phyloP scores from a whole-genome alignment of 352 stramenopile species.

The Thraustotheca clavata region DNA sequence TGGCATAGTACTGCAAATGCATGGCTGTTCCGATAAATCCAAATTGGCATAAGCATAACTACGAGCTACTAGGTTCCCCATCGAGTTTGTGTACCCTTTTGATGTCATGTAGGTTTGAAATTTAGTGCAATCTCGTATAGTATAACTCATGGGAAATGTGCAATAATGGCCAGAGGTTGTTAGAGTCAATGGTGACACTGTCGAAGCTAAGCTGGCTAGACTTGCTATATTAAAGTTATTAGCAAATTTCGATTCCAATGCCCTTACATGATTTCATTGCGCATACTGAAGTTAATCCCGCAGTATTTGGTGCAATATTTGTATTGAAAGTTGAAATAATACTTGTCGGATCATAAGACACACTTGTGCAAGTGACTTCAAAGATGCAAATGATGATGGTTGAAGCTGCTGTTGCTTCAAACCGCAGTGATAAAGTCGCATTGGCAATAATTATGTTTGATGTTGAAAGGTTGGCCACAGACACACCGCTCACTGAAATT shows the following conservation, averaged over 20 bases:
- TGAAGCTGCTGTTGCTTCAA: background rate
- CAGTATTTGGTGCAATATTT: background rate
- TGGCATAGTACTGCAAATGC: conserved; percentile 6
- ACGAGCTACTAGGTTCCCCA: background rate
- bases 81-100: background rate
- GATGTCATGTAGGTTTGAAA: conserved; percentile 5
- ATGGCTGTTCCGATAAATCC: background rate
- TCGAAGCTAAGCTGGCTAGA: background rate
- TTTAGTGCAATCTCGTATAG: background rate
- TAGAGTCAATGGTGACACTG: background rate
- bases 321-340: background rate
- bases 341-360: background rate
- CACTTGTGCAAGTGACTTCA: background rate
- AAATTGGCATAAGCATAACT: background rate
- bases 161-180: background rate
- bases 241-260: background rate
- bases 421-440: background rate
- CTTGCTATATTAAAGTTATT: background rate
- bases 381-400: background rate
- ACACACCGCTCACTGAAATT: background rate
- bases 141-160: background rate
- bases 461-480: background rate
- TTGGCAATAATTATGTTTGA: background rate
- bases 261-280: background rate
- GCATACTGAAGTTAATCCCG: background rate